Conservation (phyloP, 768 basidiomycete genomes). For the Lyophyllum atratum region DNA sequence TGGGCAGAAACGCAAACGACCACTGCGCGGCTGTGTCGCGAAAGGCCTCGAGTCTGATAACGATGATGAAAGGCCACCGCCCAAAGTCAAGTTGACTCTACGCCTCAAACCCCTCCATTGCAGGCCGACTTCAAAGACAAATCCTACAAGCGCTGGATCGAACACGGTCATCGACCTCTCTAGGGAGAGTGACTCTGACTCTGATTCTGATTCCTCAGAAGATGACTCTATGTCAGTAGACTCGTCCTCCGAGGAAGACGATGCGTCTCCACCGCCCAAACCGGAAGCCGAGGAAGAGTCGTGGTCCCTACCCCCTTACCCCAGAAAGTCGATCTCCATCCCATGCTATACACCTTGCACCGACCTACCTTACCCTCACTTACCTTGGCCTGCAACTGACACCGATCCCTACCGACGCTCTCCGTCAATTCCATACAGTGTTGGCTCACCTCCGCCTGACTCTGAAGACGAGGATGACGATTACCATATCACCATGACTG, state of each 20-base stretch:
- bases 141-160: constrained; percentile 24
- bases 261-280: constrained; percentile 14
- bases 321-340: constrained; percentile 58
- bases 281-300: constrained; percentile 35
- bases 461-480: constrained; percentile 65
- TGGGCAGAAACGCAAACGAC: constrained; percentile 47
- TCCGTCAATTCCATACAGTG: constrained; percentile 56
- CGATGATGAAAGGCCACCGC: constrained; percentile 46
- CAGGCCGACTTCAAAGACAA: constrained; percentile 23
- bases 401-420: constrained; percentile 49
- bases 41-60: constrained; percentile 32
- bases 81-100: constrained; percentile 72
- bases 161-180: constrained; percentile 39
- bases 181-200: constrained; percentile 37
- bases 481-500: constrained; percentile 45
- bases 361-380: constrained; percentile 35
- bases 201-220: constrained; percentile 33
- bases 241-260: constrained; percentile 40
- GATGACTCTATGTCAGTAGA: constrained; percentile 47
- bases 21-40: constrained; percentile 37
- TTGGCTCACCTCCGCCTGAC: constrained; percentile 72
- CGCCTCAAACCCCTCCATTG: constrained; percentile 54
- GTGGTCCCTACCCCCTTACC: constrained; percentile 57
- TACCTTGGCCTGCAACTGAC: constrained; percentile 24
- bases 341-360: constrained; percentile 54